phyloP scores from a whole-genome alignment of 306 rosid genomes.

The Geum urbanum region DNA sequence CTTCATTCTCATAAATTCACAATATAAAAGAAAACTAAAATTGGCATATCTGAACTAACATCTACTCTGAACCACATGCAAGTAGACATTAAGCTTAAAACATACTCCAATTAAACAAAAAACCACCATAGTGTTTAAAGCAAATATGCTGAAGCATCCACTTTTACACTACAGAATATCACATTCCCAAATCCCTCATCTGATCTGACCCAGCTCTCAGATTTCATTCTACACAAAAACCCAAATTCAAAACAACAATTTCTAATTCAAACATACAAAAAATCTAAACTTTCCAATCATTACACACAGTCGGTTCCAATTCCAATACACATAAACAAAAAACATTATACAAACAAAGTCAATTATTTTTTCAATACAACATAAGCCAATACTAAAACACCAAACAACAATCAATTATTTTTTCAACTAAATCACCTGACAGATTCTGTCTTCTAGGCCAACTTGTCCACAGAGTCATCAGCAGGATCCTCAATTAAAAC shows the following conservation, averaged over 20 bases:
- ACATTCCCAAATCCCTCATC: neutral
- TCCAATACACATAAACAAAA: neutral
- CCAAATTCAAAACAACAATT: neutral
- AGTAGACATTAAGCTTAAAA: neutral
- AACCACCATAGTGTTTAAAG: neutral
- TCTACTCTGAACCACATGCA: neutral
- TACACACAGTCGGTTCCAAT: neutral
- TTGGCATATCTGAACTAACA: neutral
- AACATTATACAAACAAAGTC: neutral
- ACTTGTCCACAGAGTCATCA: conserved; percentile 53
- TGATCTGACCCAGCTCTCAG: neutral
- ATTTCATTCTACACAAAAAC: neutral
- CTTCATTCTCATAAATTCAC: neutral
- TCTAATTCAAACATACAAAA: neutral
- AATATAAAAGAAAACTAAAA: neutral
- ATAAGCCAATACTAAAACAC: conserved; percentile 13
- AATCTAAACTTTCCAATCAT: conserved; percentile 1
- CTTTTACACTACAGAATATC: neutral
- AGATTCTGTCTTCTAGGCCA: conserved; percentile 80
- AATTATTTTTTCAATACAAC: too few relatives aligned
- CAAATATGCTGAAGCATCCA: neutral
- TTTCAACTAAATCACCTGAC: conserved; percentile 42
- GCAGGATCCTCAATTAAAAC: conserved; percentile 45
- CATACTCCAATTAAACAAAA: too few relatives aligned
- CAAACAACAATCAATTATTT: neutral